These are phyloP conservation scores for Diaporthe sp. DNA, from an alignment of 2,329 filamentous ascomycete genomes.

Conservation along the genomic window DNA sequence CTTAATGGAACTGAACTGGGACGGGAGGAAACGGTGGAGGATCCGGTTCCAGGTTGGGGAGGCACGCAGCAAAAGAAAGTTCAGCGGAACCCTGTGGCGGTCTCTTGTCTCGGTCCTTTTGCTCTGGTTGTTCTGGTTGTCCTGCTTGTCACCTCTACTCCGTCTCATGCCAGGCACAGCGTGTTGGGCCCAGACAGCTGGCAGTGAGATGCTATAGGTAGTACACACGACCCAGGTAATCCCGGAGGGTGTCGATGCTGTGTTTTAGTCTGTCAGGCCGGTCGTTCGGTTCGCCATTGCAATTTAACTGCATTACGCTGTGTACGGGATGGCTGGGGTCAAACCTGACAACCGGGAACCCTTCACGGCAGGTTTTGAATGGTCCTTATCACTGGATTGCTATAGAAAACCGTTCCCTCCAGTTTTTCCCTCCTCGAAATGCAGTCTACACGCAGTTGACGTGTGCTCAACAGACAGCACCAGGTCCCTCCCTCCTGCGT, in stretches of 20 bases:
- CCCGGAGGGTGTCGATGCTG: neutral
- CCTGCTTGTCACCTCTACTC: neutral
- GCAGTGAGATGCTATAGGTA: neutral
- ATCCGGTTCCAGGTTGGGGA: constrained; percentile 17
- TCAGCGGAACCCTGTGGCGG: neutral
- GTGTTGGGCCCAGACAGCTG: neutral
- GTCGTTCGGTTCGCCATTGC: constrained; percentile 2
- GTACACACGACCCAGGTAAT: neutral
- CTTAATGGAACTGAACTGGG: constrained; percentile 17
- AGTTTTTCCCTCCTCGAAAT: neutral
- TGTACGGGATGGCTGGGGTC: neutral
- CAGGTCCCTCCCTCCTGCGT: constrained; percentile 16
- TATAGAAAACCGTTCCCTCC: neutral
- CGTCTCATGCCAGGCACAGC: neutral
- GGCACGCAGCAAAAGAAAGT: neutral
- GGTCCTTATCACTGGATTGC: neutral
- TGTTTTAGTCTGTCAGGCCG: neutral
- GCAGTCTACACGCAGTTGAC: neutral
- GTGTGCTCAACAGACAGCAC: constrained; percentile 8
- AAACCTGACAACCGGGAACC: neutral
- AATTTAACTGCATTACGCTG: neutral
- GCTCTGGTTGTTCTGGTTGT: neutral
- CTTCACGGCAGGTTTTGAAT: neutral
- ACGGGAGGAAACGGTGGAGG: constrained; percentile 3
- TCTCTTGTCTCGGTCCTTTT: neutral